A percentile compares a stretch with the other conserved stretches of the same genome.
Evolutionary conservation across 305 asterid species (phyloP).

Genomic region (Fraxinus greggii): DNA sequence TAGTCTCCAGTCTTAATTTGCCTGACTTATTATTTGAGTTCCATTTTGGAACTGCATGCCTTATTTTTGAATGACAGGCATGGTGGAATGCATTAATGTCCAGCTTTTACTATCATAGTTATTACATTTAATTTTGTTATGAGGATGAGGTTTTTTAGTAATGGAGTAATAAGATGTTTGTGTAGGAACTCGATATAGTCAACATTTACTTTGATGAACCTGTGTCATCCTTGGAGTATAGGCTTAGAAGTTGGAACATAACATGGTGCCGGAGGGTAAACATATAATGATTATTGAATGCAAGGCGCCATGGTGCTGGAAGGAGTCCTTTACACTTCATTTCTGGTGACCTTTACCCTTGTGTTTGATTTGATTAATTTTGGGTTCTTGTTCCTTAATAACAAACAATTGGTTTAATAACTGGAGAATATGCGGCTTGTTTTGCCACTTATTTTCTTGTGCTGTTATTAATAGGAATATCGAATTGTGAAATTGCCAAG

Average conservation of each 20-base stretch:
- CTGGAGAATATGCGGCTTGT: not conserved
- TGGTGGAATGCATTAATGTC: not conserved
- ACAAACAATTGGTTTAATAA: not conserved
- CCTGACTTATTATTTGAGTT: not conserved
- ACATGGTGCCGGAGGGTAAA: not conserved
- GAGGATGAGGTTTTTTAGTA: not conserved
- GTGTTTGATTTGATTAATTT: conserved; percentile 4
- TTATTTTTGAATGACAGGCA: not conserved
- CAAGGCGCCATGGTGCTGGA: not conserved
- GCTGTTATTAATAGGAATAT: not conserved
- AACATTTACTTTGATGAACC: no score
- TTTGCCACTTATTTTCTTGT: not conserved
- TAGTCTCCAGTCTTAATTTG: not conserved
- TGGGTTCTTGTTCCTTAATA: conserved; percentile 18
- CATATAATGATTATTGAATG: not conserved
- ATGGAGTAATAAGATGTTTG: not conserved
- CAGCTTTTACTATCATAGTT: not conserved
- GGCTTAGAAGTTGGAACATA: not conserved
- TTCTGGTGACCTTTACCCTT: not conserved
- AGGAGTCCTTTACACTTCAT: not conserved
- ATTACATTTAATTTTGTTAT: not conserved
- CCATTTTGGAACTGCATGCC: not conserved
- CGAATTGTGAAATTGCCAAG: not conserved
- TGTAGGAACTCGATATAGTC: conserved; percentile 18
- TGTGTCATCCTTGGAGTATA: conserved; percentile 33